Conservation (phyloP, 1,284 basidiomycete species). For the Ustilago esculenta region DNA sequence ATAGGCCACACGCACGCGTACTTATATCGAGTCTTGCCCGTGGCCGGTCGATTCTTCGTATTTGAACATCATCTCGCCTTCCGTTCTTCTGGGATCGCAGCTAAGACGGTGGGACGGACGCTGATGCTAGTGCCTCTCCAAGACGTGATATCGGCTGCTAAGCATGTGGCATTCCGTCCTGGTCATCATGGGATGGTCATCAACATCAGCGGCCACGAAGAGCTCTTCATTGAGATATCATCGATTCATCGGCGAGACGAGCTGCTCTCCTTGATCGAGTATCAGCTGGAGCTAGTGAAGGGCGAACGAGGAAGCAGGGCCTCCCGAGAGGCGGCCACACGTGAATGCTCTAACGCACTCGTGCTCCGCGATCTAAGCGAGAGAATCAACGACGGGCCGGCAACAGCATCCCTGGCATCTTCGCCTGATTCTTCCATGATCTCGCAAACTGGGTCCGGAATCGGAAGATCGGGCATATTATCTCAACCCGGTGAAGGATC, state of each 20-base stretch:
- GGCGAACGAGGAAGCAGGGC: constrained; percentile 12
- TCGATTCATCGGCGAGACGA: constrained; percentile 80
- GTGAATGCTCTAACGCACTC: constrained; percentile 48
- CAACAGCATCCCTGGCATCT: constrained; percentile 18
- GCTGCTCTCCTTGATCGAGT: constrained; percentile 79
- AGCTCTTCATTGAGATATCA: constrained; percentile 92
- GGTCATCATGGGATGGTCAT: constrained; percentile 87
- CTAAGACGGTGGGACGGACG: constrained; percentile 54
- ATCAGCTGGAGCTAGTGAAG: constrained; percentile 69
- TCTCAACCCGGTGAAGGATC: constrained; percentile 39
- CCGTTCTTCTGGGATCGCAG: constrained; percentile 53
- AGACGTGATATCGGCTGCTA: constrained; percentile 85
- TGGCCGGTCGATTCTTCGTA: constrained; percentile 56
- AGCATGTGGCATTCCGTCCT: constrained; percentile 85
- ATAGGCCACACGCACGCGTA: constrained; percentile 45
- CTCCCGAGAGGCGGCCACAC: constrained; percentile 19
- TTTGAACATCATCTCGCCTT: constrained; percentile 57
- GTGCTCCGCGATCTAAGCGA: constrained; percentile 57
- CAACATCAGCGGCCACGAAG: constrained; percentile 93
- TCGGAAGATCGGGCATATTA: constrained; percentile 9
- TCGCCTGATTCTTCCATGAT: constrained; percentile 38
- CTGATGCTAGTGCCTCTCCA: constrained; percentile 93
- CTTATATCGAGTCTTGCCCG: constrained; percentile 56
- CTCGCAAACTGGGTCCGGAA: constrained; percentile 13
- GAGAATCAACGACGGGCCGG: constrained; percentile 34